Evolutionary conservation across 2,329 filamentous ascomycete genomes (phyloP).

Genomic region (Trichoderma sp.): DNA sequence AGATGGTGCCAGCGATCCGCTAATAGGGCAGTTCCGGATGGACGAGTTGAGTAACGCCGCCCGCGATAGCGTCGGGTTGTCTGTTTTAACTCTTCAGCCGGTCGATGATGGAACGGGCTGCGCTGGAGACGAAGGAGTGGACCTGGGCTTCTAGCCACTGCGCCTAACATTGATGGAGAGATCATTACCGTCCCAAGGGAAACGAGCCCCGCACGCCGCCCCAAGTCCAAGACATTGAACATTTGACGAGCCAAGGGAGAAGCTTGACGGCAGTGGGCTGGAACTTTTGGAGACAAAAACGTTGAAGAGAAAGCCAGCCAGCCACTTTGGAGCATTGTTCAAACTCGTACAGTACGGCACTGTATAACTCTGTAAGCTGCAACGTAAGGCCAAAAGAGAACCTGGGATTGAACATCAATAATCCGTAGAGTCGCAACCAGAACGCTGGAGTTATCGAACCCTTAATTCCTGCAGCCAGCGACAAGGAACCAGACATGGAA

Average conservation of each 20-base stretch:
- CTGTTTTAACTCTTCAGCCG: not conserved
- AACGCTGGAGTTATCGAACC: not conserved
- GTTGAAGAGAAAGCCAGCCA: not conserved
- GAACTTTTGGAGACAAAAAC: not conserved
- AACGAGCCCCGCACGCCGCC: not conserved
- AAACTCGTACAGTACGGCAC: not conserved
- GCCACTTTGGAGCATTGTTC: too few species aligned
- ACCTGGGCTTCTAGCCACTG: not conserved
- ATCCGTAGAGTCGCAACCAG: not conserved
- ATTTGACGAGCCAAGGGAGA: not conserved
- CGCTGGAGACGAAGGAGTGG: not conserved
- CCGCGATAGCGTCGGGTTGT: not conserved
- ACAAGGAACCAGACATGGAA: not conserved
- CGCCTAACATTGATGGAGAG: not conserved
- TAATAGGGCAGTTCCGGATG: not conserved
- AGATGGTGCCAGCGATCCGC: not conserved
- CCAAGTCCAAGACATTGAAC: not conserved
- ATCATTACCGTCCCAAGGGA: not conserved
- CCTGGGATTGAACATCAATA: too few species aligned
- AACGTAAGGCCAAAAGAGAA: not conserved
- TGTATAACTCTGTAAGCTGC: not conserved
- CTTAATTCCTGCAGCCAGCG: slow-evolving; percentile 2
- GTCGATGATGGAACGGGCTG: not conserved
- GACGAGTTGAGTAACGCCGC: not conserved
- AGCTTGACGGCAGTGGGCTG: too few species aligned